phyloP scores from a whole-genome alignment of 352 stramenopile genomes.

The Pythium periplocum region DNA sequence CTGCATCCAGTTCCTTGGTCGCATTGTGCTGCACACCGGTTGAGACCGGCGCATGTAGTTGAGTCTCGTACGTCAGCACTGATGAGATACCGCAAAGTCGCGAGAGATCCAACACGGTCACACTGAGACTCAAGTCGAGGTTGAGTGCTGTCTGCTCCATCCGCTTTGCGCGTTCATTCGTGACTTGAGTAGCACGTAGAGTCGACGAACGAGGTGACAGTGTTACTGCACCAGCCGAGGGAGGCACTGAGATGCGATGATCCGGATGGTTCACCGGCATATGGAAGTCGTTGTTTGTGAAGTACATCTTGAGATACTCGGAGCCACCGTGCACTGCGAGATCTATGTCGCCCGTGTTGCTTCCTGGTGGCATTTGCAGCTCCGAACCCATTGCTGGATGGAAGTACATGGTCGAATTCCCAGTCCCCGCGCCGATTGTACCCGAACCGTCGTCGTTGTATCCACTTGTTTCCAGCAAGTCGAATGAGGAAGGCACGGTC shows the following conservation, averaged over 20 bases:
- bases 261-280: slow-evolving; percentile 65
- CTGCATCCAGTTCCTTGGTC: slow-evolving; percentile 11
- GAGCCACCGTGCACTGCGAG: slow-evolving; percentile 57
- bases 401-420: slow-evolving; percentile 7
- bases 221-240: slow-evolving; percentile 21
- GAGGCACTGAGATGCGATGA: slow-evolving; percentile 55
- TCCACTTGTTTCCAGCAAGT: background rate
- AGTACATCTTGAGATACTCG: slow-evolving; percentile 72
- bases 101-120: slow-evolving; percentile 69
- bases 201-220: slow-evolving; percentile 44
- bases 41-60: slow-evolving; percentile 5
- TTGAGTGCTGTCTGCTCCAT: slow-evolving; percentile 39
- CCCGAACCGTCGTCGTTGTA: slow-evolving; percentile 9
- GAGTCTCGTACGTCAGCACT: slow-evolving; percentile 61
- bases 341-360: slow-evolving; percentile 27
- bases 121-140: slow-evolving; percentile 63
- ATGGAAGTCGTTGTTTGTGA: slow-evolving; percentile 61
- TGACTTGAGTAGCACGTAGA: slow-evolving; percentile 10
- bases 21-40: background rate
- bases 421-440: slow-evolving; percentile 11
- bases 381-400: slow-evolving; percentile 22
- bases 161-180: slow-evolving; percentile 34
- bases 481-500: background rate
- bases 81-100: slow-evolving; percentile 70
- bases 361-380: too few relatives aligned